Evolutionary conservation across 2,329 filamentous ascomycete genomes (phyloP).

Genomic region (Dothiorella sarmentorum): DNA sequence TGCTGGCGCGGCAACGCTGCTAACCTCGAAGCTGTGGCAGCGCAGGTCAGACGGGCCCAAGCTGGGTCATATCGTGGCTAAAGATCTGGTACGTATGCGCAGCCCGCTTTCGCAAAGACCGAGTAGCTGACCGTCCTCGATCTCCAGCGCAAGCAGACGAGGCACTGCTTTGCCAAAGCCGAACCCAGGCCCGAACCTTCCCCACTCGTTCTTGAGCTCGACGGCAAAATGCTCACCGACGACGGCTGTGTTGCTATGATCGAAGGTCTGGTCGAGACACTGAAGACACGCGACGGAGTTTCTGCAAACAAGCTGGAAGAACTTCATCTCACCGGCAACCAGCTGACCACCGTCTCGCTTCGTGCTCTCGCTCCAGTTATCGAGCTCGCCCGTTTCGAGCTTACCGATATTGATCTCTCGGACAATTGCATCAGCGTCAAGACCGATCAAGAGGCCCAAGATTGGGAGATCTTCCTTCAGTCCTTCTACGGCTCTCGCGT

Average conservation of each 20-base stretch:
- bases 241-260: conserved; percentile 43
- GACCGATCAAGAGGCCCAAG: conserved; percentile 33
- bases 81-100: conserved; percentile 39
- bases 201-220: conserved; percentile 44
- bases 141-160: conserved; percentile 32
- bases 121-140: conserved; percentile 22
- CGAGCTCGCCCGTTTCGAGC: conserved; percentile 39
- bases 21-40: conserved; percentile 25
- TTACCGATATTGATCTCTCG: conserved; percentile 48
- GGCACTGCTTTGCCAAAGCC: conserved; percentile 21
- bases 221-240: conserved; percentile 45
- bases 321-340: conserved; percentile 45
- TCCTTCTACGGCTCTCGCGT: conserved; percentile 43
- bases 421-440: conserved; percentile 43
- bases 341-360: conserved; percentile 42
- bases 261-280: conserved; percentile 40
- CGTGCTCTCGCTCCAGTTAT: conserved; percentile 42
- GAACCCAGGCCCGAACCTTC: conserved; percentile 29
- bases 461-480: conserved; percentile 45
- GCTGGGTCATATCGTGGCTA: conserved; percentile 44
- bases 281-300: conserved; percentile 31
- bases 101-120: too few relatives aligned
- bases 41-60: conserved; percentile 46
- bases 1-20: not conserved
- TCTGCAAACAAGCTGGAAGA: conserved; percentile 41